Percentiles rank a stretch among this genome's conserved stretches.
phyloP scores from a whole-genome alignment of 2,329 filamentous ascomycete species.

The Paracorniculantispora psalliotae region DNA sequence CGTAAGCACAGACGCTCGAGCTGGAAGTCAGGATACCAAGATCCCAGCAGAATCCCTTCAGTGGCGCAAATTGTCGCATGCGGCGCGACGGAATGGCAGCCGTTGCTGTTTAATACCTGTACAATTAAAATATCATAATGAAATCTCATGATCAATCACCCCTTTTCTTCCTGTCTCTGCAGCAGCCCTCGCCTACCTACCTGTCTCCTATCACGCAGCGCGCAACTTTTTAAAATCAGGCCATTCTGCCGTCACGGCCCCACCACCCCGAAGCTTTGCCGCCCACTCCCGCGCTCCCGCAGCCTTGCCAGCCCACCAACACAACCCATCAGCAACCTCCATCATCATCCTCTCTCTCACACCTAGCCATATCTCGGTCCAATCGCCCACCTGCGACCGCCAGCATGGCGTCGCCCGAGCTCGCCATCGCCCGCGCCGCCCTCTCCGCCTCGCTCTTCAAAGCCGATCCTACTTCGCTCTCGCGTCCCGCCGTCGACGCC shows the following conservation, averaged over 20 bases:
- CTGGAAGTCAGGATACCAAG: no score
- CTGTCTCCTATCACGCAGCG: no score
- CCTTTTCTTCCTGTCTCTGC: background rate
- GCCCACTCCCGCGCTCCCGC: background rate
- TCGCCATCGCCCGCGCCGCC: conserved; percentile 76
- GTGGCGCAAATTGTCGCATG: no score
- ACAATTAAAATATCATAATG: background rate
- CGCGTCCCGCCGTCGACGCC: conserved; percentile 62
- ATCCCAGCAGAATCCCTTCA: no score
- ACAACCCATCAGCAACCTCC: background rate
- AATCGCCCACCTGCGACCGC: conserved; percentile 4
- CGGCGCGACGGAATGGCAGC: no score
- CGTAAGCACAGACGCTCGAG: conserved; percentile 33
- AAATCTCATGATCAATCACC: background rate
- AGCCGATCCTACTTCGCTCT: conserved; percentile 64
- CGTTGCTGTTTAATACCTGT: background rate
- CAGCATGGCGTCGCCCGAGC: conserved; percentile 59
- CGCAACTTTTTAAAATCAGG: conserved; percentile 8
- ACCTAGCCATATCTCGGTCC: background rate
- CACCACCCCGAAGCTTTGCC: conserved; percentile 14
- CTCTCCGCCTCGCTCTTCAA: conserved; percentile 69
- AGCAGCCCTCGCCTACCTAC: no score
- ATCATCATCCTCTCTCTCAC: background rate
- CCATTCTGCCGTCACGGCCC: background rate
- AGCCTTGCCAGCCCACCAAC: background rate